A percentile compares a stretch with the other conserved stretches of the same genome.
phyloP scores from a whole-genome alignment of 768 basidiomycete genomes.

The Phanerodontia chrysosporium region DNA sequence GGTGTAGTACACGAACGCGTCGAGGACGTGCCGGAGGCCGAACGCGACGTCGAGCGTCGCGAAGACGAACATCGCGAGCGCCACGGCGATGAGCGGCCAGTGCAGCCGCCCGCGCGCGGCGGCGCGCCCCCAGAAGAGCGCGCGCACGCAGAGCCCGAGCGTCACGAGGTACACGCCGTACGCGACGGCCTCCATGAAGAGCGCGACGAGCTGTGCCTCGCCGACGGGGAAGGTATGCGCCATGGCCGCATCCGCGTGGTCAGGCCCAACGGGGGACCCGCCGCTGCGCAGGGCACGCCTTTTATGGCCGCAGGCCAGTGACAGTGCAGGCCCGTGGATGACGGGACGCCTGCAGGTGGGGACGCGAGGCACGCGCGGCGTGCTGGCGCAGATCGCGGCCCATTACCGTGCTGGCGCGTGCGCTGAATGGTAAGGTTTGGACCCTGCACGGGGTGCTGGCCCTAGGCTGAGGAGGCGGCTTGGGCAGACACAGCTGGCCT shows the following conservation, averaged over 20 bases:
- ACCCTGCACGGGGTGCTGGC: no score
- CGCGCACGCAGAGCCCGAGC: background rate
- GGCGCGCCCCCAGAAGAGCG: conserved; percentile 5
- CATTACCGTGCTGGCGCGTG: no score
- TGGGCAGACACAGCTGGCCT: no score
- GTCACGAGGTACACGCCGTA: conserved; percentile 9
- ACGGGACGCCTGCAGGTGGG: no score
- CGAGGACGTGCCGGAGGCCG: conserved; percentile 36
- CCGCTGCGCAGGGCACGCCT: no score
- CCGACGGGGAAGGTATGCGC: background rate
- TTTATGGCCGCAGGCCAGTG: no score
- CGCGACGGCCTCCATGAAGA: conserved; percentile 8
- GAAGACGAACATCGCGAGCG: conserved; percentile 35
- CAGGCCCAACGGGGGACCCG: no score
- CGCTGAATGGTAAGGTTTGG: no score
- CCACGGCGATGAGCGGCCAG: conserved; percentile 30
- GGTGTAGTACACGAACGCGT: conserved; percentile 34
- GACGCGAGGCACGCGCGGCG: no score
- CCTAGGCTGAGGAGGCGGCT: no score
- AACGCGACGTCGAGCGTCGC: conserved; percentile 37
- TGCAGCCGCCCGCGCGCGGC: conserved; percentile 28
- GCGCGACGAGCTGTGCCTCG: conserved; percentile 6
- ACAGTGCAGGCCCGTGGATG: no score
- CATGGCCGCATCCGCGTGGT: background rate
- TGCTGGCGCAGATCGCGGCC: no score